Percentiles rank a stretch among this genome's conserved stretches.
Evolutionary conservation across 2,329 filamentous ascomycete genomes (phyloP).

Genomic region (Immersiporthe knoxdaviesiana): DNA sequence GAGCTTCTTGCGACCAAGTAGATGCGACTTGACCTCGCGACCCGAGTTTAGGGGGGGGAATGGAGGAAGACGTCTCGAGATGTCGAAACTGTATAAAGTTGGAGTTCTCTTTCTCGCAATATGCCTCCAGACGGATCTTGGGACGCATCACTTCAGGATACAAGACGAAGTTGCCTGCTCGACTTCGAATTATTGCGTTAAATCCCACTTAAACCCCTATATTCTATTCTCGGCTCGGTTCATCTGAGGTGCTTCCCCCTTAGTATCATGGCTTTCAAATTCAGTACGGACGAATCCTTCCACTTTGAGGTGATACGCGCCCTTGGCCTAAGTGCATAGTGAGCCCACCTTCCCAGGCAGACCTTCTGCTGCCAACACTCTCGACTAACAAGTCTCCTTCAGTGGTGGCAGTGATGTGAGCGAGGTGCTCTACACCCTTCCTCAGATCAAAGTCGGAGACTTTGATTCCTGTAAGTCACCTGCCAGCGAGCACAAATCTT

Average conservation of each 20-base stretch:
- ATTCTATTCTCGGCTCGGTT: background rate
- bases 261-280: constrained; percentile 2
- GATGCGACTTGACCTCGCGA: background rate
- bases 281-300: background rate
- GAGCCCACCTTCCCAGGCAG: background rate
- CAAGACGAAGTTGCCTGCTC: background rate
- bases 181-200: background rate
- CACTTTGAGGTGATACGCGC: constrained; percentile 7
- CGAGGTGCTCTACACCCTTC: constrained; percentile 9
- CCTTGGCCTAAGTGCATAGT: background rate
- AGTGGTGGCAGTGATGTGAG: constrained; percentile 7
- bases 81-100: background rate
- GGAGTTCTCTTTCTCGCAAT: background rate
- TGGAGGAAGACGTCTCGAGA: background rate
- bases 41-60: background rate
- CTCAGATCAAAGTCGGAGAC: constrained; percentile 6
- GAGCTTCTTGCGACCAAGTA: background rate
- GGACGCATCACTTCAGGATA: background rate
- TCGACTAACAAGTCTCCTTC: background rate
- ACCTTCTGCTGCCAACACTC: background rate
- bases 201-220: background rate
- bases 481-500: background rate
- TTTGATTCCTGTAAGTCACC: constrained; percentile 5
- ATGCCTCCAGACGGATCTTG: background rate
- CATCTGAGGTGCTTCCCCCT: background rate